Base-by-base conservation (phyloP, 1,139 yeast species). In the Tardiomyces depauwii region DNA sequence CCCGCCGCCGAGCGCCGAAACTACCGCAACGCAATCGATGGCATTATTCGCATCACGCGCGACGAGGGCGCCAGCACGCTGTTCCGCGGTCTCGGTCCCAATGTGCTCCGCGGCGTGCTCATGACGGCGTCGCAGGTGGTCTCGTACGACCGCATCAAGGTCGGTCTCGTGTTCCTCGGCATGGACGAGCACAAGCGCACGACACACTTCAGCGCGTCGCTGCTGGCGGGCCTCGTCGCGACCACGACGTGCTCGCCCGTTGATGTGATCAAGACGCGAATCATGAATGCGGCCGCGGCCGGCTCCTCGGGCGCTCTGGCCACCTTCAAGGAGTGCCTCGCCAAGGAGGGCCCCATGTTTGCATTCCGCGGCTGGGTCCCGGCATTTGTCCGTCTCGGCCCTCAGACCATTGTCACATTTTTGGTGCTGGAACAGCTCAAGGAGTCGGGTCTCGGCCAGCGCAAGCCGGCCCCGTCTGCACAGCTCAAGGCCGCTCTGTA, bases 41-140 rank as follows among this genome's bases (percentile, higher is more conserved):
- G 95, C 7, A 65, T 86, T 38, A 58, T 64, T 47, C 72, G 81
- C 53, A 78, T 87, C 45, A 55, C 68, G n/a, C 68, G 63, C 42
- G 77, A 78, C 41, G 95, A 87, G 61, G 81, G 83, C 13, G 55
- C 72, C 1, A 47, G 57, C n/a, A 70, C 87, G 1, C 66, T 84
- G 49, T 80, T 82, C 59, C 72, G 91, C 51, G 95, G 96, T 0
- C 68, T 84, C 51, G 73, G 73, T 23, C 94, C 95, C 21, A 87
- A 87, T 59, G 72, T 85, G 56, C 73, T 80, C 2, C 73, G 95
- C 59, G 95, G 95, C 18, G 77, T 85, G 10, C 70, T 87, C 48
- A 87, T 87, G 95, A 87, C 95, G 0, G 89, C 94, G 1, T 81
- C 93, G 2, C 96, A 87, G 62, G 93, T 86, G 47, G 95, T 86